phyloP scores from a whole-genome alignment of 805 yeast species.

The Yamadazyma takamatsuzukensis region DNA sequence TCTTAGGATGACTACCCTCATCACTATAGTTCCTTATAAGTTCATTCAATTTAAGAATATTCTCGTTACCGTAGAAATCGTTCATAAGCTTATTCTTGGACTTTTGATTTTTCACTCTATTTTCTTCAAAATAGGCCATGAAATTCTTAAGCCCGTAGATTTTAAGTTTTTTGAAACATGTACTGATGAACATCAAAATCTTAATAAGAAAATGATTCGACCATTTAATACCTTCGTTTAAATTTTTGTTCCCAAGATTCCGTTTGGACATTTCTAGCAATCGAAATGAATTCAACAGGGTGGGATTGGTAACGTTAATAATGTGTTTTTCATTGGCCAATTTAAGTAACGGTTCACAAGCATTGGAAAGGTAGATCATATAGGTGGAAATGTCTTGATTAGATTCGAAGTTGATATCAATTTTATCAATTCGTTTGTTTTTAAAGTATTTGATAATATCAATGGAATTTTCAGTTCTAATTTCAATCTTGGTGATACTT shows the following conservation, averaged over 20 bases:
- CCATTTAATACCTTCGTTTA: conserved; percentile 75
- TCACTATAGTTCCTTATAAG: conserved; percentile 24
- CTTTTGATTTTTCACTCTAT: conserved; percentile 51
- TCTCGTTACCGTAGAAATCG: conserved; percentile 49
- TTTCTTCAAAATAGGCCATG: conserved; percentile 60
- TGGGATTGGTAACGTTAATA: conserved; percentile 58
- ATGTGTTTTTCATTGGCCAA: conserved; percentile 63
- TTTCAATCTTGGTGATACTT: conserved; percentile 71
- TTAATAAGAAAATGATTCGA: conserved; percentile 59
- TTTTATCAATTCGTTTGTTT: conserved; percentile 54
- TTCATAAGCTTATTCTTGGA: conserved; percentile 63
- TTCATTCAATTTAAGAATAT: conserved; percentile 29
- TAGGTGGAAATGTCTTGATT: conserved; percentile 43
- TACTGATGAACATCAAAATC: conserved; percentile 68
- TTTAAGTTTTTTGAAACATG: conserved; percentile 61
- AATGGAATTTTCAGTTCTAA: conserved; percentile 77
- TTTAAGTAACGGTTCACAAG: conserved; percentile 62
- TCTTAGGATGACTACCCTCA: conserved; percentile 57
- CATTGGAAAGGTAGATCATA: conserved; percentile 44
- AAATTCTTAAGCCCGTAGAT: conserved; percentile 83
- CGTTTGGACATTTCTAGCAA: conserved; percentile 68
- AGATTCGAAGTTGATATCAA: conserved; percentile 43
- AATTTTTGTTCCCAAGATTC: conserved; percentile 46
- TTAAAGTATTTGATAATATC: conserved; percentile 83
- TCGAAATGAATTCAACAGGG: conserved; percentile 62